A percentile compares a stretch with the other conserved stretches of the same genome.
phyloP scores from a whole-genome alignment of 148 eudicot species.

The Nepenthes gracilis region DNA sequence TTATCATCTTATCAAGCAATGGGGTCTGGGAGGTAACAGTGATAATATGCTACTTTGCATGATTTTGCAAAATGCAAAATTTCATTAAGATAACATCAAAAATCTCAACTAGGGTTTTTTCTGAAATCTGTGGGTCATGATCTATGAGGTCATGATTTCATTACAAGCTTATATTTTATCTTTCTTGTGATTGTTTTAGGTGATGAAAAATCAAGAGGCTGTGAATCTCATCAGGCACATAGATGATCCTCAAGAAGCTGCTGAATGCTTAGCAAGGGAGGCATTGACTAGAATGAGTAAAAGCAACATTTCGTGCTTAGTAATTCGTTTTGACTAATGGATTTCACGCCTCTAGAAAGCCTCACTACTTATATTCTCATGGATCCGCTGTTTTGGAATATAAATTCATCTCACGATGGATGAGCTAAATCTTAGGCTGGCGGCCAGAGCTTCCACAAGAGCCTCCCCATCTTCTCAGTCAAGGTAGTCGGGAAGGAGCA shows the following conservation, averaged over 20 bases:
- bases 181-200: slow-evolving; percentile 20
- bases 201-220: slow-evolving; percentile 67
- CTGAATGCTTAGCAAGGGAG: slow-evolving; percentile 65
- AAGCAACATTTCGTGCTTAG: slow-evolving; percentile 47
- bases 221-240: slow-evolving; percentile 75
- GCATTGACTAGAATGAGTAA: slow-evolving; percentile 49
- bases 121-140: not conserved
- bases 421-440: too few relatives aligned
- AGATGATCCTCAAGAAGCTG: slow-evolving; percentile 66
- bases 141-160: not conserved
- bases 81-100: not conserved
- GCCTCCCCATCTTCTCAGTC: too few relatives aligned
- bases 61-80: too few relatives aligned
- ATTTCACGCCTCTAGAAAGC: not conserved
- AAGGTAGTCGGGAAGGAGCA: too few relatives aligned
- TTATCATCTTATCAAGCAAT: slow-evolving; percentile 55
- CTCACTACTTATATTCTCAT: not conserved
- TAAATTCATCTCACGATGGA: too few relatives aligned
- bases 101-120: not conserved
- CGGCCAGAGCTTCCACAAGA: too few relatives aligned
- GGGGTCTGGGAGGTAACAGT: slow-evolving; percentile 64
- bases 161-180: not conserved
- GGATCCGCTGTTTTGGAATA: too few relatives aligned
- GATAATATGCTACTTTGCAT: too few relatives aligned
- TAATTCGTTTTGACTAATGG: slow-evolving; percentile 44